phyloP scores from a whole-genome alignment of 1,284 basidiomycete genomes.

The Amylostereum areolatum region DNA sequence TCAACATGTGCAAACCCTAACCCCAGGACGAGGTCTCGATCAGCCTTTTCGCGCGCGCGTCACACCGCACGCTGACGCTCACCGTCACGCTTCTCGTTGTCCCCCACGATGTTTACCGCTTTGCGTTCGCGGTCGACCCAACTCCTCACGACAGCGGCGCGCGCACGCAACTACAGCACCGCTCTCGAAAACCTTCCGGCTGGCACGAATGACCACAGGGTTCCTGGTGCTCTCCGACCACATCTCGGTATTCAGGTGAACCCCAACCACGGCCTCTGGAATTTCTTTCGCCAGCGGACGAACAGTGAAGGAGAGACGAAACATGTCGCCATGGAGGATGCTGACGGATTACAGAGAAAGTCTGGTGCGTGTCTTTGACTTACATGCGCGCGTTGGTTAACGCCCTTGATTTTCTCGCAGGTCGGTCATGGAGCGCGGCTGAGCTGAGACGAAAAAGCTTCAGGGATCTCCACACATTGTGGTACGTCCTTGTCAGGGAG shows the following conservation, averaged over 20 bases:
- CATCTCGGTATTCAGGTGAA: constrained; percentile 38
- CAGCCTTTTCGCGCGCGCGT: too few species aligned
- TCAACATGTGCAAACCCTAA: too few species aligned
- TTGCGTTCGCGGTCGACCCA: constrained; percentile 5
- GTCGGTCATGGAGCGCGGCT: constrained; percentile 78
- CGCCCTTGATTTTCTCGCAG: constrained; percentile 31
- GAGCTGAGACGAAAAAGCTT: constrained; percentile 89
- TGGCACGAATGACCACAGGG: not conserved
- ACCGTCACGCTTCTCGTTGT: too few species aligned
- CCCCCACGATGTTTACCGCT: constrained; percentile 6
- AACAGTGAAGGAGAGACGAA: constrained; percentile 28
- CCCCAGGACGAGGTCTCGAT: too few species aligned
- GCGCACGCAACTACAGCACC: constrained; percentile 8
- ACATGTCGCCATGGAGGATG: constrained; percentile 39
- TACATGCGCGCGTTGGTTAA: constrained; percentile 5
- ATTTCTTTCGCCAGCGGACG: constrained; percentile 60
- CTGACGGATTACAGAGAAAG: constrained; percentile 33
- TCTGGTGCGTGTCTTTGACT: constrained; percentile 25
- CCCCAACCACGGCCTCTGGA: constrained; percentile 66
- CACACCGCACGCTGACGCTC: too few species aligned
- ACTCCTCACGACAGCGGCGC: constrained; percentile 1
- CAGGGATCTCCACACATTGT: constrained; percentile 86
- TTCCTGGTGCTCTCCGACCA: constrained; percentile 30
- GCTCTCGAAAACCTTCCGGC: constrained; percentile 5
- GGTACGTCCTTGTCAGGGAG: constrained; percentile 87